A percentile compares a stretch with the other conserved stretches of the same genome.
Conservation (phyloP, 2,329 filamentous ascomycete genomes). For the Colletotrichum musicola region DNA sequence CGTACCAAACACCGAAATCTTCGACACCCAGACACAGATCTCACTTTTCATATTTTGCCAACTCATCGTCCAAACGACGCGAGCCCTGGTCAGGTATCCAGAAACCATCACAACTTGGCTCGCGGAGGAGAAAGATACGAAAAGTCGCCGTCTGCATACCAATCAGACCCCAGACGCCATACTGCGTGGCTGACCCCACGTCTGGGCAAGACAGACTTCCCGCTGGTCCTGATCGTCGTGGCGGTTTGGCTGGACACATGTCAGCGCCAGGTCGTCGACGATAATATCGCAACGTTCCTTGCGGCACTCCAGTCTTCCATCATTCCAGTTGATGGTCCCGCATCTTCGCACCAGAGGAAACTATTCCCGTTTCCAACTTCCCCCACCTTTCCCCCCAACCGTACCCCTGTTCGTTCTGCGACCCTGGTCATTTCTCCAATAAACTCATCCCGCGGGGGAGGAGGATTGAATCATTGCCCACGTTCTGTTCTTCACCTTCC, state of each 20-base stretch:
- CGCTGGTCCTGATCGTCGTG: conserved; percentile 29
- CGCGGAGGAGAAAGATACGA: conserved; percentile 21
- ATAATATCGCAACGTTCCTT: background rate
- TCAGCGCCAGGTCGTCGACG: conserved; percentile 2
- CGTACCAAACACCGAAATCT: background rate
- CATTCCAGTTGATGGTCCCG: background rate
- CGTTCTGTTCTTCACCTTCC: conserved; percentile 23
- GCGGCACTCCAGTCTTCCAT: conserved; percentile 8
- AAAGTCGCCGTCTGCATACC: conserved; percentile 1
- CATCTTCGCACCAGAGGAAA: conserved; percentile 24
- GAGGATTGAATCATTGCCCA: conserved; percentile 17
- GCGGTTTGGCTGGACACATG: conserved; percentile 30
- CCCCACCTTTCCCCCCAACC: conserved; percentile 6
- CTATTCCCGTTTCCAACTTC: conserved; percentile 6
- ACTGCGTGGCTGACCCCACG: background rate
- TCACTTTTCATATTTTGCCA: background rate
- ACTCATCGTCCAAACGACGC: background rate
- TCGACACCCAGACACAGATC: background rate
- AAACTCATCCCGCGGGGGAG: conserved; percentile 26
- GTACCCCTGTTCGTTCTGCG: conserved; percentile 1
- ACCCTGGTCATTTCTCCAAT: conserved; percentile 26
- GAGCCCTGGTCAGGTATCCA: background rate
- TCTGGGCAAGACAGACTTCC: conserved; percentile 17
- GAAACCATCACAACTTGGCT: conserved; percentile 2
- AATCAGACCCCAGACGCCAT: conserved; percentile 7